phyloP scores from a whole-genome alignment of 2,329 filamentous ascomycete species.

The Scleromitrula shiraiana region DNA sequence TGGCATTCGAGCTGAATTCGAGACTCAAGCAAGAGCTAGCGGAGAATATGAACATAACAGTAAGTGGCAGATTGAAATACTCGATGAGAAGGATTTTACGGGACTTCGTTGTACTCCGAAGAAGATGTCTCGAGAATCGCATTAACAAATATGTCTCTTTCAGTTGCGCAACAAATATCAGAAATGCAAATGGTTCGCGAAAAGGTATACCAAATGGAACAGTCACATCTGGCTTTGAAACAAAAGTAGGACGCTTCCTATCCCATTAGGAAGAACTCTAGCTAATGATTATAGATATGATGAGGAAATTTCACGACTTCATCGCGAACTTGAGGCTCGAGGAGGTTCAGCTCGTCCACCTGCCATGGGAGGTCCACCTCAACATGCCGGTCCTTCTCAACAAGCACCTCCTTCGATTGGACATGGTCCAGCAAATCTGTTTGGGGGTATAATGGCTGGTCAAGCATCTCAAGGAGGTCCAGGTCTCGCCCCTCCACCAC shows the following conservation, averaged over 20 bases:
- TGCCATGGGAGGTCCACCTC: constrained; percentile 63
- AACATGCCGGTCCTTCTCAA: constrained; percentile 72
- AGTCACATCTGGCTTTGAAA: constrained; percentile 81
- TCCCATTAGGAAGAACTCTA: neutral
- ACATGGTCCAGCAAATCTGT: constrained; percentile 81
- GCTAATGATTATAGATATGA: constrained; percentile 62
- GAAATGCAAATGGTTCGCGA: constrained; percentile 92
- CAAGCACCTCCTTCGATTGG: constrained; percentile 79
- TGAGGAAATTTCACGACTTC: constrained; percentile 77
- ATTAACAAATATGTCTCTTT: neutral
- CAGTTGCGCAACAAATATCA: constrained; percentile 83
- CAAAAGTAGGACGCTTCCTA: constrained; percentile 59
- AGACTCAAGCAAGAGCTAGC: constrained; percentile 70
- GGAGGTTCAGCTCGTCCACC: constrained; percentile 57
- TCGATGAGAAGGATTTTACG: too few species aligned
- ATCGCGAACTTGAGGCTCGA: constrained; percentile 74
- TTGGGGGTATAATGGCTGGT: constrained; percentile 93
- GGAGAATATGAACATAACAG: constrained; percentile 90
- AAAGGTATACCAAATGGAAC: constrained; percentile 90
- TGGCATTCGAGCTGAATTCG: constrained; percentile 83
- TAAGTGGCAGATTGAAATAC: constrained; percentile 46
- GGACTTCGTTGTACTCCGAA: too few species aligned
- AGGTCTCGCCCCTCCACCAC: constrained; percentile 65
- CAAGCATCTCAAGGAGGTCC: constrained; percentile 74
- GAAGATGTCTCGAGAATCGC: too few species aligned